phyloP scores from a whole-genome alignment of 768 basidiomycete species.

The Lactarius tabidus region DNA sequence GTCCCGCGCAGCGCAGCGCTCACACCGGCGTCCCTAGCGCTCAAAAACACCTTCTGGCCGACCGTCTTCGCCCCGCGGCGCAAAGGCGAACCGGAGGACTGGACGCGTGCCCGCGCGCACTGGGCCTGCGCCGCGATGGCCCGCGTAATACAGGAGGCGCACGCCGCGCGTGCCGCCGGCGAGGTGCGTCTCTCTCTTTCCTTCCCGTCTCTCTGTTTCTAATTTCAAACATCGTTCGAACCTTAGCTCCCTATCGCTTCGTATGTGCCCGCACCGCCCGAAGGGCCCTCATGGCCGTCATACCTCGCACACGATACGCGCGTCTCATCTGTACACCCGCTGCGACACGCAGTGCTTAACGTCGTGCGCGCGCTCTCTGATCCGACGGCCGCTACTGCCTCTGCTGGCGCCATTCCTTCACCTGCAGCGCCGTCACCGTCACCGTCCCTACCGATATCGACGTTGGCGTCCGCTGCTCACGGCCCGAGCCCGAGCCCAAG shows the following conservation, averaged over 20 bases:
- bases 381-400: slow-evolving; percentile 27
- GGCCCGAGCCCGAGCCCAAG: slow-evolving; percentile 10
- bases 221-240: background rate
- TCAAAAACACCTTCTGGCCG: slow-evolving; percentile 84
- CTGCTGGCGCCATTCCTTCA: background rate
- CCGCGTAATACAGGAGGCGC: slow-evolving; percentile 47
- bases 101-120: slow-evolving; percentile 58
- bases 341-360: slow-evolving; percentile 83
- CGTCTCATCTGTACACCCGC: slow-evolving; percentile 60
- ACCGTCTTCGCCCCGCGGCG: slow-evolving; percentile 67
- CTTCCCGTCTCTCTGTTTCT: background rate
- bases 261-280: slow-evolving; percentile 56
- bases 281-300: slow-evolving; percentile 33
- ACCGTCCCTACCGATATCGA: slow-evolving; percentile 13
- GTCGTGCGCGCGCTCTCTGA: slow-evolving; percentile 65
- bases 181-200: slow-evolving; percentile 47
- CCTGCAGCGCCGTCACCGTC: slow-evolving; percentile 10
- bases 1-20: slow-evolving; percentile 70
- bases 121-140: slow-evolving; percentile 78
- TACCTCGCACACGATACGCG: slow-evolving; percentile 72
- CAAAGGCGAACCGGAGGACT: slow-evolving; percentile 61
- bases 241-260: slow-evolving; percentile 71
- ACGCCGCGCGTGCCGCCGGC: slow-evolving; percentile 41
- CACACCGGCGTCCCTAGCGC: slow-evolving; percentile 56
- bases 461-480: slow-evolving; percentile 5